phyloP scores from a whole-genome alignment of 2,329 filamentous ascomycete species.

The Exophiala oligosperma region DNA sequence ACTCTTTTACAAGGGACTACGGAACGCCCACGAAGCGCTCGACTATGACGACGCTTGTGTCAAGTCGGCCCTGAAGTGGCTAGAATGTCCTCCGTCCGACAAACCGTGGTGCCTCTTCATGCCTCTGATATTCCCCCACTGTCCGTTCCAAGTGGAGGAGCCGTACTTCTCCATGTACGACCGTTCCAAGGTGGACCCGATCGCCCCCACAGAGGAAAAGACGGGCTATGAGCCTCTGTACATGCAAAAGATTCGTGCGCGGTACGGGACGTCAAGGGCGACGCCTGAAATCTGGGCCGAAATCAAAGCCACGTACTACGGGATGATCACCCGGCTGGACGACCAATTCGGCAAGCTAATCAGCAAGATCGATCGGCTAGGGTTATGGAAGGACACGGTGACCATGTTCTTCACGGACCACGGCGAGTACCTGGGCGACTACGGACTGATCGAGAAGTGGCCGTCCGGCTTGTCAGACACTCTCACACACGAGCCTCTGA shows the following conservation, averaged over 20 bases:
- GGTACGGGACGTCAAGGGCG: conserved; percentile 42
- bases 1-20: conserved; percentile 38
- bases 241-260: conserved; percentile 39
- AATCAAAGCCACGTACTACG: conserved; percentile 48
- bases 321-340: conserved; percentile 49
- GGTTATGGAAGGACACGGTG: conserved; percentile 26
- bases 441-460: conserved; percentile 53
- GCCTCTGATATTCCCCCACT: conserved; percentile 41
- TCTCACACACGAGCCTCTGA: conserved; percentile 47
- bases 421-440: conserved; percentile 50
- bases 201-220: conserved; percentile 27
- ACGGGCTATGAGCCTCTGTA: conserved; percentile 48
- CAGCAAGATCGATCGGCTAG: neutral
- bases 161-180: conserved; percentile 52
- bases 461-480: conserved; percentile 46
- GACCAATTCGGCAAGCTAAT: conserved; percentile 44
- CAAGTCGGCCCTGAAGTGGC: conserved; percentile 44
- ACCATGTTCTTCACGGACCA: conserved; percentile 36
- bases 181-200: conserved; percentile 31
- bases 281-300: conserved; percentile 47
- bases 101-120: conserved; percentile 26
- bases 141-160: conserved; percentile 51
- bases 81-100: conserved; percentile 41
- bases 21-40: conserved; percentile 38
- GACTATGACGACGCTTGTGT: conserved; percentile 51